phyloP scores from a whole-genome alignment of 257 asterid species.

The Echium plantagineum region DNA sequence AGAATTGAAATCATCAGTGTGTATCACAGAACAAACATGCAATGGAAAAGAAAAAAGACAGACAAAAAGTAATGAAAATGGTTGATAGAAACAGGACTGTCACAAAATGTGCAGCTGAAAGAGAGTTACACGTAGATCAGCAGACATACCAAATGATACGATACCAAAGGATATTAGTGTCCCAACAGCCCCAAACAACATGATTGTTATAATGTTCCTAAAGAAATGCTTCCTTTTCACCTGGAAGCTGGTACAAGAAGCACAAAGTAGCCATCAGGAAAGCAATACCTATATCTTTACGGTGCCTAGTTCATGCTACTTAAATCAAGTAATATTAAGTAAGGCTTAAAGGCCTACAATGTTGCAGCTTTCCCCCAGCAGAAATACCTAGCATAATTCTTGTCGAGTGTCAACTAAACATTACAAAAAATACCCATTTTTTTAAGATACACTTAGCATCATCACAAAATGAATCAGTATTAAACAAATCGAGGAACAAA shows the following conservation, averaged over 20 bases:
- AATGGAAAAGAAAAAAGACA: no score
- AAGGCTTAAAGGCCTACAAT: background rate
- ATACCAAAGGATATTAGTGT: constrained; percentile 62
- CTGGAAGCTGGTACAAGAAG: constrained; percentile 43
- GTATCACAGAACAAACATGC: no score
- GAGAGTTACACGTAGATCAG: background rate
- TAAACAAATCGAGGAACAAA: background rate
- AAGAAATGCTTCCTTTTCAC: constrained; percentile 72
- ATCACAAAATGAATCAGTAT: background rate
- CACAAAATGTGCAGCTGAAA: background rate
- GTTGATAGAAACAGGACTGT: background rate
- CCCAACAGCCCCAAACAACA: constrained; percentile 65
- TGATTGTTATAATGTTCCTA: constrained; percentile 44
- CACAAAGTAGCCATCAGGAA: background rate
- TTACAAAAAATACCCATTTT: background rate
- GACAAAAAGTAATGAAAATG: background rate
- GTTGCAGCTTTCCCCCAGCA: background rate
- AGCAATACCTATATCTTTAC: background rate
- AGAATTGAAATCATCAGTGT: background rate
- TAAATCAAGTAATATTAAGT: no score
- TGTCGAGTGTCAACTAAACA: background rate
- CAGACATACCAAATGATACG: constrained; percentile 46
- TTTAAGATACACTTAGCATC: background rate
- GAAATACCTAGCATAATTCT: background rate
- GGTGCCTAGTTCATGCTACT: background rate